Evolutionary conservation across 345 rosid species (phyloP).

Genomic region (Syzygium aqueum): DNA sequence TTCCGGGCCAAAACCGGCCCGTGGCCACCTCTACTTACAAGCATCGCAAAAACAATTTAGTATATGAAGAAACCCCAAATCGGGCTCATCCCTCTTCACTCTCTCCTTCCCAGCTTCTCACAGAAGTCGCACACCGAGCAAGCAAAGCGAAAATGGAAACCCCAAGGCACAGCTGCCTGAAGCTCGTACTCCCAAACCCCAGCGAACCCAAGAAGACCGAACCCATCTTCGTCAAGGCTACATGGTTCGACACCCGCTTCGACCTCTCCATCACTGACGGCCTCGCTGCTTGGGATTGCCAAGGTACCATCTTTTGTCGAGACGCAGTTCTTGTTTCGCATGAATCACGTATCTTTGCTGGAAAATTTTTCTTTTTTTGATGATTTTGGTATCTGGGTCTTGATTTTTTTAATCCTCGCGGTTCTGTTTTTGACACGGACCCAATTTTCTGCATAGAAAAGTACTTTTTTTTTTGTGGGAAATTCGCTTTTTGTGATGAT

Average conservation of each 20-base stretch:
- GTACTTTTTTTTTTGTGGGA: too few species aligned
- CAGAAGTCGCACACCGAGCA: background rate
- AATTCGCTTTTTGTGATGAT: background rate
- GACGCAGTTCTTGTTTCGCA: background rate
- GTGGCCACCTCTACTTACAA: too few species aligned
- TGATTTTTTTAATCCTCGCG: background rate
- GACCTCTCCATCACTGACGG: conserved; percentile 77
- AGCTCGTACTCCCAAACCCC: conserved; percentile 28
- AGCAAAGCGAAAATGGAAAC: background rate
- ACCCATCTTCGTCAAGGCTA: conserved; percentile 63
- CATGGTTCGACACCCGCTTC: conserved; percentile 54
- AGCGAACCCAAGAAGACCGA: conserved; percentile 21
- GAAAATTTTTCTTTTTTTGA: background rate
- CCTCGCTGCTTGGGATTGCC: conserved; percentile 63
- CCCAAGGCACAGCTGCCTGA: conserved; percentile 61
- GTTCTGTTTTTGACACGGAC: background rate
- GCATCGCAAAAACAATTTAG: background rate
- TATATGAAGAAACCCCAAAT: background rate
- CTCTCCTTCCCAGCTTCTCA: background rate
- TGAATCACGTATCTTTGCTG: background rate
- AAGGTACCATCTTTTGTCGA: conserved; percentile 17
- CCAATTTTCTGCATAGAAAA: background rate
- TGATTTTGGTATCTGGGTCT: background rate
- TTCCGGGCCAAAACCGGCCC: too few species aligned
- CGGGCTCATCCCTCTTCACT: background rate